A percentile compares a stretch with the other conserved stretches of the same genome.
Conservation (phyloP, 2,329 filamentous ascomycete genomes). For the Gaeumannomyces sp. region DNA sequence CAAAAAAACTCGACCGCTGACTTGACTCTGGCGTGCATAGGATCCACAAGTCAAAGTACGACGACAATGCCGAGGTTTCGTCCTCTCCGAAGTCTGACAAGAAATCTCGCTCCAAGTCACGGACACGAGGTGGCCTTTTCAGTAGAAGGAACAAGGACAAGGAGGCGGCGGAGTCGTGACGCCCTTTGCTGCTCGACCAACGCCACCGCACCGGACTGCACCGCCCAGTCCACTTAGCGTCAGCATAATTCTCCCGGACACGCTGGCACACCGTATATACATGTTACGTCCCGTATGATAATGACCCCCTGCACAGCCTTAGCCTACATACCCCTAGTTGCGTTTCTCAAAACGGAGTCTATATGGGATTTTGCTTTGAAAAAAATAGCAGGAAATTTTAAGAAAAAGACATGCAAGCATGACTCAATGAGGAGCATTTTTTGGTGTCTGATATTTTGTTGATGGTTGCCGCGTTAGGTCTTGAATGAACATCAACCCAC, state of each 20-base stretch:
- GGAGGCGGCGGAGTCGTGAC: background rate
- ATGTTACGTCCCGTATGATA: slow-evolving; percentile 2
- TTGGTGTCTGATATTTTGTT: background rate
- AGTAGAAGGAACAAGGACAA: slow-evolving; percentile 28
- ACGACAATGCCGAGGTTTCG: slow-evolving; percentile 50
- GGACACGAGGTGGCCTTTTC: slow-evolving; percentile 64
- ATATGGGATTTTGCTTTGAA: background rate
- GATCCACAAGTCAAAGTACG: slow-evolving; percentile 96
- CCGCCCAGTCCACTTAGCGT: background rate
- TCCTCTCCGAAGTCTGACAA: slow-evolving; percentile 60
- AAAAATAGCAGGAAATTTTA: background rate
- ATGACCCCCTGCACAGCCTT: background rate
- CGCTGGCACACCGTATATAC: slow-evolving; percentile 3
- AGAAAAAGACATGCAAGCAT: background rate
- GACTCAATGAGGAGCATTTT: background rate
- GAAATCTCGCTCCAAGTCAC: slow-evolving; percentile 69
- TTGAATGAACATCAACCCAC: background rate
- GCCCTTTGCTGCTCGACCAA: background rate
- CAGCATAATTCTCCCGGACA: background rate
- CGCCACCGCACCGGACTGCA: background rate
- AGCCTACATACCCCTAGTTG: background rate
- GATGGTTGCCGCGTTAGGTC: background rate
- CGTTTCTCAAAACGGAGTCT: background rate
- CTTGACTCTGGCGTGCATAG: slow-evolving; percentile 36
- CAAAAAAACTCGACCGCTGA: slow-evolving; percentile 11